Base-by-base conservation (phyloP, 2,329 filamentous ascomycete genomes). In the Magnaporthiopsis incrustans region DNA sequence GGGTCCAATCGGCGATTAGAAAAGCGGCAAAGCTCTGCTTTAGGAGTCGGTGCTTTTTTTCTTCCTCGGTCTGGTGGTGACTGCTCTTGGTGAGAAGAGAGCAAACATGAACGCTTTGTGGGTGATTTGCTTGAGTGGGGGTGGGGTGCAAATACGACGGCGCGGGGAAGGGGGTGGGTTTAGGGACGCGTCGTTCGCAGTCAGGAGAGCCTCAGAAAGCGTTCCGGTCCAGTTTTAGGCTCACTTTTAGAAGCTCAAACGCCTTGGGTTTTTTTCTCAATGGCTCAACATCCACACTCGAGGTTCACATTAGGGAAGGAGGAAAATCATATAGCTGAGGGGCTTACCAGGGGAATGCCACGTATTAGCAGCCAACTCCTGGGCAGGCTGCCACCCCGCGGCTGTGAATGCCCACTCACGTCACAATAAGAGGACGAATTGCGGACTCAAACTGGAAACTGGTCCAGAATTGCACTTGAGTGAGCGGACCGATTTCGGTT, bases 81-180 rank as follows among this genome's bases (percentile, higher is more conserved):
- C 22, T 53, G 18, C 22, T 53, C 25, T 6, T 10, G 30, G 18
- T 18, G 57, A 58, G 35, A 38, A 38, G 57, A 58, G 26, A 15
- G 27, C 25, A 32, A 26, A 58, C 44, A 14, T 30, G 27, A 30
- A 30, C 27, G 27, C 44, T 18, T 53, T 22, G 44, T 53, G 44
- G 44, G n/a, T n/a, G 44, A n/a, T 6, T 8, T 53, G 22, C 44
- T 35, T 26, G 22, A 30, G 30, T 59, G 62, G 62, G 62, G 53
- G 30, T 59, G 62, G 62, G 62, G 62, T 63, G 62, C 10, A 26
- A 59, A 35, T 50, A 59, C n/a, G 27, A n/a, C 15, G 58, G 58
- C 62, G 62, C 62, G 62, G 62, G 62, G 62, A 63, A 63, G 62
- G 62, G 61, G 57, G 35, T 35, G 57, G 15, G 44, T 63, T 44